Percentiles rank a stretch among this genome's conserved stretches.
Evolutionary conservation across 345 rosid species (phyloP).

Genomic region (Boechera retrofracta): DNA sequence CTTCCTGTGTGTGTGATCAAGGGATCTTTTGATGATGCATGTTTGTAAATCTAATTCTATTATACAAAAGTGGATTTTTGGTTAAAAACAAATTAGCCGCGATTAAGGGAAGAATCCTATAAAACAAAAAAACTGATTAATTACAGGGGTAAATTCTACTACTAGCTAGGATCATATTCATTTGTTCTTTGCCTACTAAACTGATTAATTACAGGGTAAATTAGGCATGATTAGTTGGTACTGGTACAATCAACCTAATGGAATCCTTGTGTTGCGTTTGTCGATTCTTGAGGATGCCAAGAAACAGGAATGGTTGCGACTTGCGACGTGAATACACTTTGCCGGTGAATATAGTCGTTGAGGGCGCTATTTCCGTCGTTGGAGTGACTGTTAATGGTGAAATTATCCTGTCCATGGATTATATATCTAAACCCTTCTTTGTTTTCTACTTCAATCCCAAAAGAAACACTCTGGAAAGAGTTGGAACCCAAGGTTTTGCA

Average conservation of each 20-base stretch:
- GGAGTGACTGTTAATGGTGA: conserved; percentile 1
- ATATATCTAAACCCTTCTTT: neutral
- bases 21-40: neutral
- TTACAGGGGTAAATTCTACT: too few species aligned
- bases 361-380: neutral
- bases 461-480: neutral
- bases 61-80: too few species aligned
- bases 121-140: too few species aligned
- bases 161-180: too few species aligned
- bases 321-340: neutral
- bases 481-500: conserved; percentile 16
- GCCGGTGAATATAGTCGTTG: neutral
- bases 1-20: neutral
- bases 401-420: neutral
- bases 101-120: too few species aligned
- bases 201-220: neutral
- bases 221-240: neutral
- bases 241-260: neutral
- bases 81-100: too few species aligned
- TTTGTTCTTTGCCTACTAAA: neutral
- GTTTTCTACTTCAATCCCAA: neutral
- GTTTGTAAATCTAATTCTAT: neutral
- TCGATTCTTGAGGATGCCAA: neutral
- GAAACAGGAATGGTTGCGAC: neutral
- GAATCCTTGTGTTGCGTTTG: neutral